phyloP scores from a whole-genome alignment of 2,329 filamentous ascomycete species.

The Ophiostoma novo-ulmi region DNA sequence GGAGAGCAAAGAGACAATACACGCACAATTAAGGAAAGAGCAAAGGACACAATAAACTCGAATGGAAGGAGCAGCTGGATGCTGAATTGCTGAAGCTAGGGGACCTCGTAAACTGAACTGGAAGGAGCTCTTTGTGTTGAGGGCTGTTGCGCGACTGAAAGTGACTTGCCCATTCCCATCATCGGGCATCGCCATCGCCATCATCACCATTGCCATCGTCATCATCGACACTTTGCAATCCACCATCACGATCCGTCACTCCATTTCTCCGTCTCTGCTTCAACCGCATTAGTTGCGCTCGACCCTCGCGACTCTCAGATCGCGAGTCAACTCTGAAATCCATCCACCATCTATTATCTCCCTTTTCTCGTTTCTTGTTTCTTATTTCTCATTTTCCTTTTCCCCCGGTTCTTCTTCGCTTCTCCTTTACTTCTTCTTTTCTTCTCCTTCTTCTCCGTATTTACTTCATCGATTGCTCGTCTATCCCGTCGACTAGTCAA shows the following conservation, averaged over 20 bases:
- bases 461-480: conserved; percentile 3
- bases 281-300: not conserved
- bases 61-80: conserved; percentile 1
- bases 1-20: conserved; percentile 8
- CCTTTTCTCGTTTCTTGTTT: not conserved
- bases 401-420: not conserved
- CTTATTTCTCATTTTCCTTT: not conserved
- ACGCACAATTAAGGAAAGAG: conserved; percentile 9
- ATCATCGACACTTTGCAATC: not conserved
- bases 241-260: not conserved
- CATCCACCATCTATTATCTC: not conserved
- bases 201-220: not conserved
- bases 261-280: not conserved
- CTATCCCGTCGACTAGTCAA: not conserved
- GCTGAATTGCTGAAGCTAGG: not conserved
- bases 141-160: not conserved
- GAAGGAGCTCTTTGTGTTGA: conserved; percentile 2
- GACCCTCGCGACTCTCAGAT: not conserved
- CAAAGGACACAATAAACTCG: conserved; percentile 1
- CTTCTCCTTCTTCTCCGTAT: not conserved
- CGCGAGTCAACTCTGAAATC: not conserved
- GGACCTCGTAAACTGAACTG: conserved; percentile 7
- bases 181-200: not conserved
- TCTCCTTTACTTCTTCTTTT: not conserved
- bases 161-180: conserved; percentile 3